Conservation (phyloP, 1,139 yeast species). For the Yamadazyma mexicana region DNA sequence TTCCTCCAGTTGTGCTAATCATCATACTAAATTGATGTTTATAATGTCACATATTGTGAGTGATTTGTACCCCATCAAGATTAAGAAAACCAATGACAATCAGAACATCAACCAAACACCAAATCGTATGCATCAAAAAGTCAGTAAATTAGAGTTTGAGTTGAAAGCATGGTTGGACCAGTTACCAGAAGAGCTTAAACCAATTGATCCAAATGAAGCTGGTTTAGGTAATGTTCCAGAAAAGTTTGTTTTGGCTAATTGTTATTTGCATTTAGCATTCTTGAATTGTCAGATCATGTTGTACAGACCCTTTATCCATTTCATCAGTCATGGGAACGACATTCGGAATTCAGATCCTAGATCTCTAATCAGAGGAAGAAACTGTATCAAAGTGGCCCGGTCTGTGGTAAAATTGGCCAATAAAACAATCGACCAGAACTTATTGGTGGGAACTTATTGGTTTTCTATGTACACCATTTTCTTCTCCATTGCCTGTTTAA, state of each 20-base stretch:
- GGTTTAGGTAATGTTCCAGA: slow-evolving; percentile 46
- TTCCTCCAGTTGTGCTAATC: slow-evolving; percentile 80
- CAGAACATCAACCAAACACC: slow-evolving; percentile 22
- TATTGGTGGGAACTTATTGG: slow-evolving; percentile 89
- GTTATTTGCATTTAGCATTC: slow-evolving; percentile 73
- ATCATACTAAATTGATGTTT: slow-evolving; percentile 71
- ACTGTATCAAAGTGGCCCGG: slow-evolving; percentile 83
- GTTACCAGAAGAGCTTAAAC: slow-evolving; percentile 72
- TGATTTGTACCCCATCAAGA: slow-evolving; percentile 45
- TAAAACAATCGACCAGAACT: slow-evolving; percentile 72
- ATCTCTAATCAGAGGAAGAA: slow-evolving; percentile 68
- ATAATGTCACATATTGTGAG: slow-evolving; percentile 44
- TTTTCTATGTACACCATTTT: slow-evolving; percentile 90
- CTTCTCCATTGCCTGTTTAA: slow-evolving; percentile 84
- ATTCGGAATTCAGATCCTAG: slow-evolving; percentile 42
- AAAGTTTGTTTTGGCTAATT: slow-evolving; percentile 68
- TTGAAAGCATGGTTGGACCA: slow-evolving; percentile 73
- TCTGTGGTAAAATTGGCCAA: slow-evolving; percentile 81
- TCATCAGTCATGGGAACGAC: slow-evolving; percentile 56
- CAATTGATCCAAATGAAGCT: slow-evolving; percentile 57
- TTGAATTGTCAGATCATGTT: slow-evolving; percentile 82
- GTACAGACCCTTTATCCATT: slow-evolving; percentile 90
- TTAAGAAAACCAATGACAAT: slow-evolving; percentile 12
- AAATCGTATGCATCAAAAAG: slow-evolving; percentile 56
- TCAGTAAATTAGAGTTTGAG: slow-evolving; percentile 71